Base-by-base conservation (phyloP, 228 moss, liverwort and hornwort genomes). In the Sphagnum magellanicum region DNA sequence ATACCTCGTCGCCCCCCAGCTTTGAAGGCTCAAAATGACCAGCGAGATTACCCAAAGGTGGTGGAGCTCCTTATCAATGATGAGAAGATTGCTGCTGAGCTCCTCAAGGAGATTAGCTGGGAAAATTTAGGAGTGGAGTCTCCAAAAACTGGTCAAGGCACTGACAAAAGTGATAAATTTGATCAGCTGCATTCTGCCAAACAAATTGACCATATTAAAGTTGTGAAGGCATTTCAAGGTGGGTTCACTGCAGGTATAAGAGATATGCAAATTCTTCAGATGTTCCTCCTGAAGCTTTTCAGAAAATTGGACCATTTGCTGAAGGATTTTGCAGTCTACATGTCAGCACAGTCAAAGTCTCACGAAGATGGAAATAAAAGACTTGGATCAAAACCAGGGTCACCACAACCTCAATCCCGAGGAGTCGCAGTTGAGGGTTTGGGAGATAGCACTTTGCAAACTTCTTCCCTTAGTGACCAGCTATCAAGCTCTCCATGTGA, bases 1-100 rank as follows among this genome's bases (percentile, higher is more conserved):
- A 89, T 96, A 53, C 77, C 96, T n/a, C 88, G 96, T 50, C 83
- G 96, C 5, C 96, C 92, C 15, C 96, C 96, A 6, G 80, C 81
- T 61, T 83, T 79, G 72, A 96, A 91, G 70, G 68, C 77, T 67
- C 91, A 92, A 59, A 89, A 88, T 71, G 96, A 96, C 60, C 91
- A 88, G 72, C 84, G 83, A 52, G 68, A 75, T 5, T 96, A 88
- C 69, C 77, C 92, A 16, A 88, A 91, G 74, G 88, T 86, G 51
- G 87, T 92, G n/a, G 96, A 92, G 50, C 89, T 92, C 16, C 88
- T 96, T 4, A 81, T 96, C 15, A 89, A 89, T 53, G 91, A 96
- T 63, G 89, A 92, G 65, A 73, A 73, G 14, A 78, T 76, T 50
- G 96, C 96, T 72, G 75, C 81, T 50, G 78, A 77, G 68, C 55